Base-by-base conservation (phyloP, 148 eudicot genomes). In the Euryodendron excelsum region DNA sequence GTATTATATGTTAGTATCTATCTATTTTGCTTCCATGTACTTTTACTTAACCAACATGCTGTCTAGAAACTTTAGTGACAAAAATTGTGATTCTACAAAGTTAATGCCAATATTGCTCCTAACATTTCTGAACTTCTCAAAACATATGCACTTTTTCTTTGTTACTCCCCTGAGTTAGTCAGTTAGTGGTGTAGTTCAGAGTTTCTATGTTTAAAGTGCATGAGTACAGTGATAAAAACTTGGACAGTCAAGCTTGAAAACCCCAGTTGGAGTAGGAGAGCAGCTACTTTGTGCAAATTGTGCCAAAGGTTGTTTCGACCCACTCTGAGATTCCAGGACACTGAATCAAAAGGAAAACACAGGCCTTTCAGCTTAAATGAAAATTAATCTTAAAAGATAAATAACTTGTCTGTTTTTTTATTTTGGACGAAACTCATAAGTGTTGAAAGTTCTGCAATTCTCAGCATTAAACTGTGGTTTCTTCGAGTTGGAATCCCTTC, bases 401-500 rank as follows among this genome's bases (percentile, higher is more conserved):
- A n/a, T n/a, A n/a, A n/a, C n/a, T n/a, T n/a, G n/a, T n/a, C n/a
- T n/a, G n/a, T n/a, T n/a, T 53, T 53, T 17, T 17, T 17, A 20
- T 53, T 53, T 53, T 53, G 58, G 23, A 17, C 8, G 3, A 20
- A 53, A n/a, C n/a, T 1, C 21, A 53, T 20, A 6, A 8, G 63
- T 25, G 63, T 65, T 36, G 69, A 34, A 21, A 28, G 20, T 44
- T 69, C 25, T 69, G 56, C 36, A 14, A 45, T 45, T 25, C 8
- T 27, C 47, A 27, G 36, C 7, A 3, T 31, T 71, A 31, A 10
- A 18, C 58, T 18, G 41, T 72, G 76, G 45, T 59, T 59, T 20
- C 27, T 71, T 55, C 63, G 33, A 53, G 63, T 55, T 72, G n/a
- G 74, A 27, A 52, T 50, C 74, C 25, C 28, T 48, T 27, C 23